Evolutionary conservation across 2,329 filamentous ascomycete genomes (phyloP), one percentile per base, ranked within the genome.

Genomic region (Penicillium glabrum): DNA sequence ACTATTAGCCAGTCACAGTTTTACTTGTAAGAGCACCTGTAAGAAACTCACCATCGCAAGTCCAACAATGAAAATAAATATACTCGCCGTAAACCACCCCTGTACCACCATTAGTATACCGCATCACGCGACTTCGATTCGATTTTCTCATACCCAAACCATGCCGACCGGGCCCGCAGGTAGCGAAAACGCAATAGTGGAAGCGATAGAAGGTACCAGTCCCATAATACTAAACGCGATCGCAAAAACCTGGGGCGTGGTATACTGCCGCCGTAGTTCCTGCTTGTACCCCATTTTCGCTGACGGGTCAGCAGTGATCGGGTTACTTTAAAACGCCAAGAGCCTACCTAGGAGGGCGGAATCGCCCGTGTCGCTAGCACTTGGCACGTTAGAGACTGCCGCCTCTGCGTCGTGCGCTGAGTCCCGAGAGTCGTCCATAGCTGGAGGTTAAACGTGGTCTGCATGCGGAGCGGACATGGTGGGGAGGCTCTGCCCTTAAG

Each of bases 211-310:
- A 0, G 84, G 83, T 1, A 86, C 71, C 7, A 87, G 68, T 2
- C 84, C 83, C 83, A 87, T 86, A 61, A 87, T 83, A 64, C 78
- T 80, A 57, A 84, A 84, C 3, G 81, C 82, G 57, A 84, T 81
- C 27, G 82, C 84, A 62, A 87, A 86, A 19, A 87, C 79, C 66
- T 87, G 83, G n/a, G 86, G 73, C 58, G 83, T 84, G 3, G 82
- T 82, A 66, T 87, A 87, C 62, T 86, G 85, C 19, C 85, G 78
- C 46, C 81, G 79, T 33, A 87, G 75, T 66, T 88, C 85, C 70
- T 87, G 84, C 67, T 86, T 83, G 71, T 83, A 83, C 0, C 79
- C 74, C 68, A 77, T 66, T 41, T 64, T 68, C 14, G 72, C 72
- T 75, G 26, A 7, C 13, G 14, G 16, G 51, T 61, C 33, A 60